Evolutionary conservation across 768 basidiomycete species (phyloP).

Genomic region (Clitopilus hobsonii): DNA sequence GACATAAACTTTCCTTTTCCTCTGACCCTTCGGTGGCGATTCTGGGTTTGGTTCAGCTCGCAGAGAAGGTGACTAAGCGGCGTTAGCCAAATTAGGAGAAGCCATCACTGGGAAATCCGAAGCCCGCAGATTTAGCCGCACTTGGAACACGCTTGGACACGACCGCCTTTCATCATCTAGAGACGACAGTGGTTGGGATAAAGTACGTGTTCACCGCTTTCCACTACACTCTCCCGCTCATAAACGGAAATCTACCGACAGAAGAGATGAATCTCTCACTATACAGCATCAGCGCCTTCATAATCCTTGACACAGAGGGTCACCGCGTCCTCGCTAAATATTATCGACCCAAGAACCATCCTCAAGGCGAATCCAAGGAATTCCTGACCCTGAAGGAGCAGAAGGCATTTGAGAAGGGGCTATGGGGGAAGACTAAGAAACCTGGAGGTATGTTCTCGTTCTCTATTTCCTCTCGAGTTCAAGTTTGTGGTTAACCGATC

Average conservation of each 20-base stretch:
- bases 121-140: background rate
- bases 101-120: background rate
- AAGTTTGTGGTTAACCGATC: too few relatives aligned
- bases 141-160: background rate
- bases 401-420: constrained; percentile 89
- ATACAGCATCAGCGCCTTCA: constrained; percentile 81
- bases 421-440: constrained; percentile 95
- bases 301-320: constrained; percentile 94
- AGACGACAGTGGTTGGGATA: background rate
- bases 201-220: background rate
- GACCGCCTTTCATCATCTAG: background rate
- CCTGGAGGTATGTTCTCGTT: constrained; percentile 68
- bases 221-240: too few relatives aligned
- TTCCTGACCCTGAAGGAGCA: constrained; percentile 83
- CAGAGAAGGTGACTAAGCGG: background rate
- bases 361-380: constrained; percentile 57
- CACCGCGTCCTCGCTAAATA: constrained; percentile 95
- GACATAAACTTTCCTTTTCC: constrained; percentile 31
- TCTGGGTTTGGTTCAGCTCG: constrained; percentile 1
- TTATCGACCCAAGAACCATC: constrained; percentile 72
- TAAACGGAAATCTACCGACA: background rate
- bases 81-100: background rate
- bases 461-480: background rate
- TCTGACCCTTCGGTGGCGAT: background rate
- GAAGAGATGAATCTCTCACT: constrained; percentile 73